Conservation (phyloP, 2,329 filamentous ascomycete species). For the Cladorrhinum sp. region DNA sequence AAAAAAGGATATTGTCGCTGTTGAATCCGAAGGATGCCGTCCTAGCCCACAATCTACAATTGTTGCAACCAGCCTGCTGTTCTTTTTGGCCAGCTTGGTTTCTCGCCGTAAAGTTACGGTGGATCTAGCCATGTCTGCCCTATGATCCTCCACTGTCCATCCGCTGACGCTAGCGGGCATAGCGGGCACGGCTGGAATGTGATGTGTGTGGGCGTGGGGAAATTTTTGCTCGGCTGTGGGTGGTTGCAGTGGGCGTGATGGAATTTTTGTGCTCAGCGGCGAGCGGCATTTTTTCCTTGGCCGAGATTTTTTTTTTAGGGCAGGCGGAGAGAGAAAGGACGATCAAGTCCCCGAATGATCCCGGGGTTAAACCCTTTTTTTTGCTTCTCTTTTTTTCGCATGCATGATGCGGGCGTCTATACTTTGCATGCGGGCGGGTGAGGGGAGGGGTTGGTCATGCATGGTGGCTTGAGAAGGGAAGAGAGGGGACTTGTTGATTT, state of each 20-base stretch:
- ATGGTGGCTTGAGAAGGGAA: background rate
- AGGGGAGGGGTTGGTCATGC: background rate
- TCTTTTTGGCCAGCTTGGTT: background rate
- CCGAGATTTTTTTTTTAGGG: too few species aligned
- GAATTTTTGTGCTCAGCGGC: too few species aligned
- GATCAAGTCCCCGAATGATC: too few species aligned
- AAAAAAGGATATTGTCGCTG: background rate
- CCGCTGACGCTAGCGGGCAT: too few species aligned
- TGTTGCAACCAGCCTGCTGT: too few species aligned
- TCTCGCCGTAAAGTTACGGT: background rate
- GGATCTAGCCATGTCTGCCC: background rate
- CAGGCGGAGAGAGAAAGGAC: too few species aligned
- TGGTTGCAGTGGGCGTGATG: too few species aligned
- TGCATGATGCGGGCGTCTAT: too few species aligned
- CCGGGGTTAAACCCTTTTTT: background rate
- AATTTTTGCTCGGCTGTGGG: background rate
- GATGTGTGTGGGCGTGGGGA: background rate
- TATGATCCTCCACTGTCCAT: too few species aligned
- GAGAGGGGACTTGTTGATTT: background rate
- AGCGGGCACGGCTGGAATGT: background rate
- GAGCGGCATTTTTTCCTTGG: too few species aligned
- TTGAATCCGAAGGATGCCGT: background rate
- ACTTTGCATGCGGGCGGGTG: too few species aligned
- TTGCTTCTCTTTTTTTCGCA: background rate
- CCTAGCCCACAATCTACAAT: too few species aligned